phyloP scores from a whole-genome alignment of 176 grass and related monocot species.

The Oryza meridionalis region DNA sequence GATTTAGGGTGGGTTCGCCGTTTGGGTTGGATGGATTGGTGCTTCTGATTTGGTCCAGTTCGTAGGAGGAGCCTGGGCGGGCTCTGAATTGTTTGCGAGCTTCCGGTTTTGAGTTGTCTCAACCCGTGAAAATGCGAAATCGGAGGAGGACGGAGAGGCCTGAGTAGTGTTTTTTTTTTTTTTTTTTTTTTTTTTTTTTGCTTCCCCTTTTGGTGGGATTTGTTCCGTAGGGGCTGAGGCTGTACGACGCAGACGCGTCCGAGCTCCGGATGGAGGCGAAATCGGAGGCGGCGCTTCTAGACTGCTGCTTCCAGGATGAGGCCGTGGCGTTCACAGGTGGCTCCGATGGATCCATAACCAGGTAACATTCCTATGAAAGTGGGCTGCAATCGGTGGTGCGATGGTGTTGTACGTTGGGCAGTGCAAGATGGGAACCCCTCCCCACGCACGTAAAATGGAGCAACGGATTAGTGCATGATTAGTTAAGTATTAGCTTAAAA shows the following conservation, averaged over 20 bases:
- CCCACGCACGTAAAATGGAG: too few relatives aligned
- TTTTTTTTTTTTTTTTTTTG: too few relatives aligned
- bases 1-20: background rate
- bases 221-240: slow-evolving; percentile 54
- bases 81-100: background rate
- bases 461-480: too few relatives aligned
- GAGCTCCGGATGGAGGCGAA: slow-evolving; percentile 43
- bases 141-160: background rate
- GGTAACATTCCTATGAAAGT: slow-evolving; percentile 39
- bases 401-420: background rate
- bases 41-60: background rate
- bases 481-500: too few relatives aligned
- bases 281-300: slow-evolving; percentile 52
- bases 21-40: background rate
- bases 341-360: slow-evolving; percentile 63
- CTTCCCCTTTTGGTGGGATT: background rate
- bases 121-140: background rate
- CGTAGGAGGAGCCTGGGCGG: background rate
- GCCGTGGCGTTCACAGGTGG: slow-evolving; percentile 41
- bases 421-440: too few relatives aligned
- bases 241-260: slow-evolving; percentile 58
- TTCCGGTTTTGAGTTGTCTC: background rate
- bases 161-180: slow-evolving; percentile 14
- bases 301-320: slow-evolving; percentile 78
- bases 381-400: background rate